phyloP scores from a whole-genome alignment of 2,329 filamentous ascomycete genomes.

The Trichophyton rubrum region DNA sequence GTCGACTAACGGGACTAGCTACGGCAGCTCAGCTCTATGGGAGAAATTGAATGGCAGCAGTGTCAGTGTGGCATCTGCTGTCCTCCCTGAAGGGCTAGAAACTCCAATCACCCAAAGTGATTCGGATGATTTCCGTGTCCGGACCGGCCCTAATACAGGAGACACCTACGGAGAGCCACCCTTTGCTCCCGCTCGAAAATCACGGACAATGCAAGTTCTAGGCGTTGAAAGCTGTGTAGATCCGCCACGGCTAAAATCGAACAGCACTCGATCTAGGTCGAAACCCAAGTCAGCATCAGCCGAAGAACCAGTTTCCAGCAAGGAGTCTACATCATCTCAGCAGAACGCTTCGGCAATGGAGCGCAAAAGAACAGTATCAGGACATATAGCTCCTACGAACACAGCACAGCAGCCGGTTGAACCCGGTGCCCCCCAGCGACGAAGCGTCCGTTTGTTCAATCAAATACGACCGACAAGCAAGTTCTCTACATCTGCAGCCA shows the following conservation, averaged over 20 bases:
- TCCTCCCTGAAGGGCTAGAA: slow-evolving; percentile 45
- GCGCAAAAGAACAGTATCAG: slow-evolving; percentile 85
- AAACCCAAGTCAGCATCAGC: slow-evolving; percentile 29
- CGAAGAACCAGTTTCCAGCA: slow-evolving; percentile 25
- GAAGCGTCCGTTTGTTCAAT: slow-evolving; percentile 61
- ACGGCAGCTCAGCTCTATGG: slow-evolving; percentile 35
- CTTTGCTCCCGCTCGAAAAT: slow-evolving; percentile 36
- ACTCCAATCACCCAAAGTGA: slow-evolving; percentile 46
- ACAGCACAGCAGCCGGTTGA: slow-evolving; percentile 46
- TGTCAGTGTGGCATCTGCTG: slow-evolving; percentile 26
- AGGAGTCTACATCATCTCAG: slow-evolving; percentile 21
- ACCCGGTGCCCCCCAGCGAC: slow-evolving; percentile 49
- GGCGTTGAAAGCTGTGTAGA: slow-evolving; percentile 43
- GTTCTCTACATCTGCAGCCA: slow-evolving; percentile 48
- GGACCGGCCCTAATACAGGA: slow-evolving; percentile 19
- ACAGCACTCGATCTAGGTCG: slow-evolving; percentile 31
- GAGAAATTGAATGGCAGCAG: slow-evolving; percentile 39
- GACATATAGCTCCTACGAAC: slow-evolving; percentile 49
- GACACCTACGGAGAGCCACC: slow-evolving; percentile 32
- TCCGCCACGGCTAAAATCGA: slow-evolving; percentile 51
- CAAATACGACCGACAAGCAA: slow-evolving; percentile 53
- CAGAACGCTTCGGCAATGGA: slow-evolving; percentile 38
- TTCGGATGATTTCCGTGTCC: slow-evolving; percentile 28
- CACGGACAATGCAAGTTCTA: slow-evolving; percentile 41
- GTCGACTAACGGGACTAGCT: slow-evolving; percentile 18